These are phyloP conservation scores for Amaranthus palmeri DNA, from an alignment of 148 eudicot species.

Conservation along the genomic window DNA sequence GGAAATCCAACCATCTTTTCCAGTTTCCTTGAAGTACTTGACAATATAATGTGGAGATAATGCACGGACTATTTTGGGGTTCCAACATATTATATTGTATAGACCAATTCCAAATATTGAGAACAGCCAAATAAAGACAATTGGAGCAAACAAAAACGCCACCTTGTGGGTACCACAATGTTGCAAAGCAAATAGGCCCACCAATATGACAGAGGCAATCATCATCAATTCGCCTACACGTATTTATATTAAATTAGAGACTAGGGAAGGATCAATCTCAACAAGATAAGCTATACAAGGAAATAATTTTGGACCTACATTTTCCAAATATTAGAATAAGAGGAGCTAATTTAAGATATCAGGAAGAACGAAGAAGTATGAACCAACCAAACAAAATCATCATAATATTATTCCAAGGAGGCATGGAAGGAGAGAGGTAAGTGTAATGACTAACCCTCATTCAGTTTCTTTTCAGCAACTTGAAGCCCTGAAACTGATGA, in stretches of 20 bases:
- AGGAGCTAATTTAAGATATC: neutral
- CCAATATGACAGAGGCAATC: conserved; percentile 72
- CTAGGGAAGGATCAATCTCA: neutral
- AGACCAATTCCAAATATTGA: conserved; percentile 72
- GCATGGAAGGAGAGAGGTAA: neutral
- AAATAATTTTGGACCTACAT: neutral
- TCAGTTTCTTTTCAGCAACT: conserved; percentile 35
- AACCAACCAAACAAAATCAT: neutral
- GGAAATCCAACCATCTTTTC: conserved; percentile 87
- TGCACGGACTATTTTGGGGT: conserved; percentile 69
- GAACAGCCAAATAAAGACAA: conserved; percentile 75
- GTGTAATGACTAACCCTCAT: conserved; percentile 43
- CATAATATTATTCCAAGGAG: neutral
- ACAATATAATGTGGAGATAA: conserved; percentile 83
- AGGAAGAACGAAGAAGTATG: neutral
- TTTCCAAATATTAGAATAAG: neutral
- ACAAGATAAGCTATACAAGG: neutral
- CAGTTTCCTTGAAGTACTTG: conserved; percentile 67
- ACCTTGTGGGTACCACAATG: conserved; percentile 92
- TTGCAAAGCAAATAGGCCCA: conserved; percentile 90
- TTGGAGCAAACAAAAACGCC: conserved; percentile 85
- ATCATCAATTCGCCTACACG: conserved; percentile 51
- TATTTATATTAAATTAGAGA: conserved; percentile 7
- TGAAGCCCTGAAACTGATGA: conserved; percentile 92
- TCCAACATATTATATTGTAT: conserved; percentile 74